Evolutionary conservation across 495 filamentous ascomycete species (phyloP), one percentile per base, ranked within the genome.

Genomic region (Cercophora samala): DNA sequence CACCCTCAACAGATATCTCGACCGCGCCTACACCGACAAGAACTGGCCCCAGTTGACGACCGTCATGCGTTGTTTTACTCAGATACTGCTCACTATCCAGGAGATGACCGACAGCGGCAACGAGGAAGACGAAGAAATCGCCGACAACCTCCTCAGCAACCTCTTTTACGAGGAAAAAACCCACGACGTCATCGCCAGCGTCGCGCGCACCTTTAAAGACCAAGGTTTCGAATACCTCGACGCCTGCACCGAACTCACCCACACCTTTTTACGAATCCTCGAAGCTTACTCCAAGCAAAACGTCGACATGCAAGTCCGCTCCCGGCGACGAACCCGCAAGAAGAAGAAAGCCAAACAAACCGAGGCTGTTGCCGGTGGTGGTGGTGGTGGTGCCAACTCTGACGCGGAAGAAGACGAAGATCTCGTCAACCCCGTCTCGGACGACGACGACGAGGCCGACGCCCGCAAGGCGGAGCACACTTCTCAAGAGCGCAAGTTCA

Each of bases 81-180:
- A 91, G 72, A 90, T 89, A 60, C 82, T 99, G n/a, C 82, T 97
- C 53, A 97, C 93, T 0, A 89, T 97, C 3, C 94, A 97, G 73
- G 92, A 96, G 66, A 99, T 99, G 96, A 81, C 88, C 3, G 85
- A 89, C 52, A 94, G 91, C 0, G 85, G 86, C 0, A 82, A 92
- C 24, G 94, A 97, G 68, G 96, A 98, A 11, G 92, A 99, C 70
- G 91, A 96, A 76, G 96, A 98, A 67, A 97, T 99, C 71, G 96
- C 96, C 4, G 94, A 99, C 72, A 99, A 99, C 68, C 97, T 96
- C 52, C 89, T 96, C 62, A 95, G 90, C 71, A 91, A 96, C 29
- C 92, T 99, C 1, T 99, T 99, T 75, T 98, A 99, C 79, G 96
- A 99, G 77, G 93, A 98, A 72, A 88, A 90, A 0, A 97, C 93